Percentiles rank a stretch among this genome's conserved stretches.
These are phyloP conservation scores for Phanerochaete carnosa DNA, from an alignment of 768 basidiomycete genomes.

Conservation along the genomic window DNA sequence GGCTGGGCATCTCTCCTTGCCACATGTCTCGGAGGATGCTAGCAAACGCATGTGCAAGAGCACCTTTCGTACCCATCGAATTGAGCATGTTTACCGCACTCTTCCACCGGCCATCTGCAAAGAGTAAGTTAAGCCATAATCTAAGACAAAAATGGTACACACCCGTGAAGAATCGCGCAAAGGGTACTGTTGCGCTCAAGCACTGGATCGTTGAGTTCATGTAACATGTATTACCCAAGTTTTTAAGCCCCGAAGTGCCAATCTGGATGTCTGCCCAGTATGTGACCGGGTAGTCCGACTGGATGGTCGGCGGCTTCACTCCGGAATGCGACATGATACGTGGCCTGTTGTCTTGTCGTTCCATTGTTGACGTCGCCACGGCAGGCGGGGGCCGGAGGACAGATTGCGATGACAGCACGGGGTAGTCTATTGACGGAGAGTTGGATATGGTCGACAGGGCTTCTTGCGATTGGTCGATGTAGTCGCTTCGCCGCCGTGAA, in stretches of 20 bases:
- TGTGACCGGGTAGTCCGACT: conserved; percentile 73
- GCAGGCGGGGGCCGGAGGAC: conserved; percentile 77
- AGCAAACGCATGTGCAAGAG: conserved; percentile 78
- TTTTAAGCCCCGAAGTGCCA: conserved; percentile 85
- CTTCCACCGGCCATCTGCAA: conserved; percentile 74
- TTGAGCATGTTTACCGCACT: conserved; percentile 82
- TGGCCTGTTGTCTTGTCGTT: conserved; percentile 74
- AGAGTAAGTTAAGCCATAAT: neutral
- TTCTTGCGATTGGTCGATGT: conserved; percentile 74
- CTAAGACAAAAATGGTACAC: conserved; percentile 19
- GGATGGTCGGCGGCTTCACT: conserved; percentile 64
- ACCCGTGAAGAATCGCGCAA: conserved; percentile 92
- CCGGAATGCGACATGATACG: conserved; percentile 37
- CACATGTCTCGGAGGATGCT: conserved; percentile 83
- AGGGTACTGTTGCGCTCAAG: conserved; percentile 89
- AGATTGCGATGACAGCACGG: conserved; percentile 59
- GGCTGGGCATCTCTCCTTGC: conserved; percentile 78
- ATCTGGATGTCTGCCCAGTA: conserved; percentile 85
- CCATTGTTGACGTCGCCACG: conserved; percentile 64
- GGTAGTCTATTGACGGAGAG: conserved; percentile 74
- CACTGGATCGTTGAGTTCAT: conserved; percentile 99
- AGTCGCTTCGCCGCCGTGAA: conserved; percentile 71
- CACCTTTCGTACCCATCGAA: conserved; percentile 84
- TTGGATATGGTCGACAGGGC: conserved; percentile 45
- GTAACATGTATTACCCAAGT: conserved; percentile 96